Evolutionary conservation across 164 flowering plant genomes (phyloP), one percentile per base, ranked within the genome.

Genomic region (Macadamia integrifolia): DNA sequence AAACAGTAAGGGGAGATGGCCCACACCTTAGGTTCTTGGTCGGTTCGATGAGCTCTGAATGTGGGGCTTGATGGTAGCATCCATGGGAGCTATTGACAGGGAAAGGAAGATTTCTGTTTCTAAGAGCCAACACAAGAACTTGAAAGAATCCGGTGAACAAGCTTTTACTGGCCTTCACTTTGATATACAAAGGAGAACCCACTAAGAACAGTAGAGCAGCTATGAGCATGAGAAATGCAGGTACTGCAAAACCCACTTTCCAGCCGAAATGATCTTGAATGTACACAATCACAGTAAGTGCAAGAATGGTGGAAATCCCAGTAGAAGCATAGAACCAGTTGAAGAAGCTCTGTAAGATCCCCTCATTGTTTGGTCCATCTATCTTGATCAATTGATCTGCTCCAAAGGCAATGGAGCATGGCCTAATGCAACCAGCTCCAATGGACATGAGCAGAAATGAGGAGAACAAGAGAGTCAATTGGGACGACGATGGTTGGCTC

Each of bases 331-430:
- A 86, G 48, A 79, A 83, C 74, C 74, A 81, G 48, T 75, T 78
- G 71, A 83, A 80, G 75, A 78, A 80, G 29, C 65, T 78, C 61
- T 79, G 76, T 31, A 83, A 23, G 3, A 74, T 46, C 53, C 74
- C 71, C 9, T 58, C 66, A 29, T 78, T 77, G 1, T 74, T 74
- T 0, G 76, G 79, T 29, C 80, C 76, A 1, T 73, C 71, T 11
- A 44, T 40, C 2, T 61, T 64, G 69, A 72, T 52, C 1, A 80
- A 42, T 62, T 82, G 88, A 23, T 84, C 87, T 9, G 87, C 89
- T 18, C 85, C 89, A 63, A 85, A 85, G 12, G 89, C 85, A 35
- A 83, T 15, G 8, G 84, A 80, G 59, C 86, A 85, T 15, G 88
- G 75, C 55, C 88, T 71, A 58, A 81, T 80, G 18, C 84, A 82